A percentile compares a stretch with the other conserved stretches of the same genome.
Conservation (phyloP, 2,329 filamentous ascomycete genomes). For the Monosporascus sp. region DNA sequence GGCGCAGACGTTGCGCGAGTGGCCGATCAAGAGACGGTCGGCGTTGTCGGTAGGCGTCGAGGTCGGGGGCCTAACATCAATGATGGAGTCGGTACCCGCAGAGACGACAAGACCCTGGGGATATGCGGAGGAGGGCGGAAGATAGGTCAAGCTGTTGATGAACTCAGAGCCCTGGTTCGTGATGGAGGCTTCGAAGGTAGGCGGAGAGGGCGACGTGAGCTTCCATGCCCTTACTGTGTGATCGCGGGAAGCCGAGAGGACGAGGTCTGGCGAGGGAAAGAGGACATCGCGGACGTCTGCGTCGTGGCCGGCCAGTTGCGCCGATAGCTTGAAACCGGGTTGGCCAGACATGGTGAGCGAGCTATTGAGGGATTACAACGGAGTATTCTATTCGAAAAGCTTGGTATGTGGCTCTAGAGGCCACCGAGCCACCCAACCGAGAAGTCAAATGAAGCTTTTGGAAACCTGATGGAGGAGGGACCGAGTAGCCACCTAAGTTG, state of each 20-base stretch:
- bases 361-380: not conserved
- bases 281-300: constrained; percentile 87
- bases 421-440: too few relatives aligned
- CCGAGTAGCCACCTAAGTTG: too few relatives aligned
- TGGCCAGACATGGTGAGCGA: constrained; percentile 47
- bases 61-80: constrained; percentile 76
- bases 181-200: constrained; percentile 72
- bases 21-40: constrained; percentile 80
- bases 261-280: constrained; percentile 66
- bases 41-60: constrained; percentile 68
- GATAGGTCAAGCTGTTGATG: constrained; percentile 78
- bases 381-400: too few relatives aligned
- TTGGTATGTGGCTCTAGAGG: too few relatives aligned
- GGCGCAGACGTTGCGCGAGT: constrained; percentile 82
- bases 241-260: constrained; percentile 88
- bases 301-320: constrained; percentile 82
- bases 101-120: constrained; percentile 80
- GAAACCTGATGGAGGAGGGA: too few relatives aligned
- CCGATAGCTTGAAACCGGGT: constrained; percentile 82
- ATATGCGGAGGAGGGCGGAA: constrained; percentile 62
- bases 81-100: constrained; percentile 86
- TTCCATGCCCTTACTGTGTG: constrained; percentile 86
- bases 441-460: too few relatives aligned
- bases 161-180: constrained; percentile 77
- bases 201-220: constrained; percentile 59